Evolutionary conservation across 2,329 filamentous ascomycete genomes (phyloP).

Genomic region (Fonsecaea multimorphosa): DNA sequence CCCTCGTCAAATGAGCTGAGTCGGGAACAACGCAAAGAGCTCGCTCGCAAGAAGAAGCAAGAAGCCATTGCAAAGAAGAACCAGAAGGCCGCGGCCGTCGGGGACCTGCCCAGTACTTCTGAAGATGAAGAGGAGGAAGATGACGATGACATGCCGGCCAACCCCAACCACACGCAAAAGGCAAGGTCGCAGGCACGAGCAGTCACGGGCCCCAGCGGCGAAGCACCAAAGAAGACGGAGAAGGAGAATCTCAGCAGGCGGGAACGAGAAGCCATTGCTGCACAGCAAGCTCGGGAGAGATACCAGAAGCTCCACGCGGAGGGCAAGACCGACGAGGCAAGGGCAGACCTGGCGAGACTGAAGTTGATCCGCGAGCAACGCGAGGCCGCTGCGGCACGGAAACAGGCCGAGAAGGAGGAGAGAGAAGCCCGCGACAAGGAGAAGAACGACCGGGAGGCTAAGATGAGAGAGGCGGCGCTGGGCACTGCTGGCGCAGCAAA

Average conservation of each 20-base stretch:
- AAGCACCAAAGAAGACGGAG: constrained; percentile 64
- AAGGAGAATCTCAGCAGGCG: constrained; percentile 67
- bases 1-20: constrained; percentile 60
- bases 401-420: constrained; percentile 73
- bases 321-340: constrained; percentile 95
- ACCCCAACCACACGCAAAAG: constrained; percentile 81
- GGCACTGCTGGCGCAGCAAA: constrained; percentile 41
- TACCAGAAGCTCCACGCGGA: constrained; percentile 92
- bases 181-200: constrained; percentile 68
- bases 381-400: constrained; percentile 79
- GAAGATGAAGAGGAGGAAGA: constrained; percentile 45
- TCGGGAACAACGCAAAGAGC: constrained; percentile 85
- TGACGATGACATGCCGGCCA: constrained; percentile 66
- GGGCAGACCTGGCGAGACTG: constrained; percentile 84
- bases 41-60: constrained; percentile 88
- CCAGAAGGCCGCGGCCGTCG: constrained; percentile 74
- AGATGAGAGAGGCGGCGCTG: constrained; percentile 48
- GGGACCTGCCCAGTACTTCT: constrained; percentile 79
- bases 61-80: constrained; percentile 81
- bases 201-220: constrained; percentile 26
- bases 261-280: constrained; percentile 81
- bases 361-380: constrained; percentile 83
- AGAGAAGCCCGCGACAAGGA: constrained; percentile 50
- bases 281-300: constrained; percentile 83
- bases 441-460: constrained; percentile 48